A percentile compares a stretch with the other conserved stretches of the same genome.
Evolutionary conservation across 2,329 filamentous ascomycete genomes (phyloP).

Genomic region (Cladobotryum protrusum): DNA sequence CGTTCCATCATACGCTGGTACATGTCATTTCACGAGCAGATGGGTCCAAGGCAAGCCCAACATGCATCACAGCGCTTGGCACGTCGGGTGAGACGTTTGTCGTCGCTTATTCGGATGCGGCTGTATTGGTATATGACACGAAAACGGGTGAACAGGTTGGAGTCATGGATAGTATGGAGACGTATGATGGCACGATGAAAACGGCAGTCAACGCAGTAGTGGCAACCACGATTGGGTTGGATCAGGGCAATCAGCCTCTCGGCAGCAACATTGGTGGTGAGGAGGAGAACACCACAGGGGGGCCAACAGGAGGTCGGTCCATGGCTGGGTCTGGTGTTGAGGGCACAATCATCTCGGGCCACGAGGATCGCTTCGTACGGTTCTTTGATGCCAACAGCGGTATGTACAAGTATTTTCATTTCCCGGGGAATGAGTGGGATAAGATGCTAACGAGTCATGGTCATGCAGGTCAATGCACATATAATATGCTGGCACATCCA

Average conservation of each 20-base stretch:
- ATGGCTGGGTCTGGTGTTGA: conserved; percentile 74
- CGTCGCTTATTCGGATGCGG: conserved; percentile 85
- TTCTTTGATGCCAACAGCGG: conserved; percentile 99
- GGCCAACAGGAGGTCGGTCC: conserved; percentile 65
- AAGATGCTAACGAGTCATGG: neutral
- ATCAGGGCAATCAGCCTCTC: conserved; percentile 53
- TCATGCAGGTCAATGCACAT: conserved; percentile 88
- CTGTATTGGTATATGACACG: conserved; percentile 88
- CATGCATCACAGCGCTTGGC: conserved; percentile 87
- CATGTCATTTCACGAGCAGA: conserved; percentile 74
- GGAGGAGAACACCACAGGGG: conserved; percentile 59
- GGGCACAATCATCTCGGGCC: conserved; percentile 90
- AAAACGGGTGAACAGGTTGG: conserved; percentile 86
- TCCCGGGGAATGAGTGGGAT: neutral
- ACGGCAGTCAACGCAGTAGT: conserved; percentile 89
- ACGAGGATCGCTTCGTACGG: conserved; percentile 91
- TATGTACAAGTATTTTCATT: conserved; percentile 50
- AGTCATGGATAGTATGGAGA: conserved; percentile 88
- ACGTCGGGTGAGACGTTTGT: conserved; percentile 81
- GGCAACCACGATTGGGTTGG: conserved; percentile 75
- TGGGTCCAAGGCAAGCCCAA: conserved; percentile 65
- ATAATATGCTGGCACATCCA: conserved; percentile 96
- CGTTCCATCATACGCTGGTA: conserved; percentile 81
- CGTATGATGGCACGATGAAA: conserved; percentile 74
- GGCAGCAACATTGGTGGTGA: conserved; percentile 61